Evolutionary conservation across 768 basidiomycete species (phyloP).

Genomic region (Russula abietina): DNA sequence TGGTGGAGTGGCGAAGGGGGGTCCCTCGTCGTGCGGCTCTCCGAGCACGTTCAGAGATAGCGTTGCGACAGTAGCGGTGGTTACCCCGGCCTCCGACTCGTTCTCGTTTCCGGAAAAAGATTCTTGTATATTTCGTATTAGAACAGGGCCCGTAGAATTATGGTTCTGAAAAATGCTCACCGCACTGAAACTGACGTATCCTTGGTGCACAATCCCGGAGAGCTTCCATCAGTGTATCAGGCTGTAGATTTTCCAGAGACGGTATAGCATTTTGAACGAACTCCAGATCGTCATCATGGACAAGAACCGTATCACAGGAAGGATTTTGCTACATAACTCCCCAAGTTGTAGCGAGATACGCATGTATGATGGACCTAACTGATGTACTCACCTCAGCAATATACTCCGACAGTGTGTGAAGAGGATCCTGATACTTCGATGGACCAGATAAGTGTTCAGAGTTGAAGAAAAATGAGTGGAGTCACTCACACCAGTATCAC

Average conservation of each 20-base stretch:
- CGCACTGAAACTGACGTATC: neutral
- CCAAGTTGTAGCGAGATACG: neutral
- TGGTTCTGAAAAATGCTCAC: neutral
- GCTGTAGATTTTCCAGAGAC: neutral
- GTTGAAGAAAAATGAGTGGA: neutral
- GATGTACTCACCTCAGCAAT: neutral
- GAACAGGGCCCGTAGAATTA: neutral
- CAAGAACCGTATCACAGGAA: neutral
- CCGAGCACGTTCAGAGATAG: too few relatives aligned
- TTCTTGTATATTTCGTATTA: neutral
- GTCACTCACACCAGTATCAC: neutral
- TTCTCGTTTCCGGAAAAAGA: neutral
- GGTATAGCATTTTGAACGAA: neutral
- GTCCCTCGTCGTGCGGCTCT: too few relatives aligned
- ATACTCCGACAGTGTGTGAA: neutral
- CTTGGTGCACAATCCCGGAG: neutral
- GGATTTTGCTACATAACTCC: neutral
- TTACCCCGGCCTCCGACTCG: too few relatives aligned
- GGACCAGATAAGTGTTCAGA: neutral
- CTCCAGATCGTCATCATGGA: neutral
- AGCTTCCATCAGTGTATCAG: neutral
- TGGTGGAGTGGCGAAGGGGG: too few relatives aligned
- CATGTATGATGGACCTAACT: neutral
- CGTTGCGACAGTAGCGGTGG: neutral
- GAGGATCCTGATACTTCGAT: neutral